Conservation (phyloP, 371 early-diverging fungal species). For the Basidiobolus meristosporus region DNA sequence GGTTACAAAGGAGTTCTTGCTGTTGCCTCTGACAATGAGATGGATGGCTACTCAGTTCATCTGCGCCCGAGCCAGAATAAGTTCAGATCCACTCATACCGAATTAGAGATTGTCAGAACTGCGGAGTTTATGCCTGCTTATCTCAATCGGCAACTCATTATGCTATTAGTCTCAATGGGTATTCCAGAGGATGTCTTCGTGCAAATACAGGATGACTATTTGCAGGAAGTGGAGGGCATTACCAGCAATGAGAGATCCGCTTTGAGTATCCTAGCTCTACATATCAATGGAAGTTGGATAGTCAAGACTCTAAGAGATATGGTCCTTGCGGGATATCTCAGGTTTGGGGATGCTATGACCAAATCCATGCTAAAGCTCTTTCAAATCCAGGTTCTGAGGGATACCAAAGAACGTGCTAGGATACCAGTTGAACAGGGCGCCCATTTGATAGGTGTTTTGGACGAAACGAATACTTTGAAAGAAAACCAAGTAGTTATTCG, state of each 20-base stretch:
- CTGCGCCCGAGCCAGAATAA: constrained; percentile 50
- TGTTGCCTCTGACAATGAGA: constrained; percentile 1
- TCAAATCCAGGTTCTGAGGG: constrained; percentile 25
- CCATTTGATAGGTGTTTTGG: constrained; percentile 56
- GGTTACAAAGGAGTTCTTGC: constrained; percentile 51
- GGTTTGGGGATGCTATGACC: constrained; percentile 24
- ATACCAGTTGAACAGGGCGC: constrained; percentile 49
- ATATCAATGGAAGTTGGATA: constrained; percentile 32
- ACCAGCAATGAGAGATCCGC: constrained; percentile 20
- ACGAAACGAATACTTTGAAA: constrained; percentile 41
- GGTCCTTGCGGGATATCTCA: constrained; percentile 35
- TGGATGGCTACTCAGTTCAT: constrained; percentile 11
- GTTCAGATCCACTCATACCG: constrained; percentile 33
- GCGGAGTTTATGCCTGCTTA: constrained; percentile 33
- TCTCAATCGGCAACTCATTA: constrained; percentile 57
- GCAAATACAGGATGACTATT: constrained; percentile 21
- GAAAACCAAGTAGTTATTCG: constrained; percentile 54
- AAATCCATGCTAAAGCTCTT: constrained; percentile 29
- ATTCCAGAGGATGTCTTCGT: constrained; percentile 31
- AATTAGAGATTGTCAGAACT: constrained; percentile 40
- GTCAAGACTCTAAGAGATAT: constrained; percentile 22
- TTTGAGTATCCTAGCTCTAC: constrained; percentile 16
- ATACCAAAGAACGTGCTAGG: constrained; percentile 44
- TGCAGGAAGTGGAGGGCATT: constrained; percentile 20
- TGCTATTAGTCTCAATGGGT: constrained; percentile 37